A percentile compares a stretch with the other conserved stretches of the same genome.
These are phyloP conservation scores for Aegilops longissima DNA, from an alignment of 176 grass and related monocot genomes.

Conservation along the genomic window DNA sequence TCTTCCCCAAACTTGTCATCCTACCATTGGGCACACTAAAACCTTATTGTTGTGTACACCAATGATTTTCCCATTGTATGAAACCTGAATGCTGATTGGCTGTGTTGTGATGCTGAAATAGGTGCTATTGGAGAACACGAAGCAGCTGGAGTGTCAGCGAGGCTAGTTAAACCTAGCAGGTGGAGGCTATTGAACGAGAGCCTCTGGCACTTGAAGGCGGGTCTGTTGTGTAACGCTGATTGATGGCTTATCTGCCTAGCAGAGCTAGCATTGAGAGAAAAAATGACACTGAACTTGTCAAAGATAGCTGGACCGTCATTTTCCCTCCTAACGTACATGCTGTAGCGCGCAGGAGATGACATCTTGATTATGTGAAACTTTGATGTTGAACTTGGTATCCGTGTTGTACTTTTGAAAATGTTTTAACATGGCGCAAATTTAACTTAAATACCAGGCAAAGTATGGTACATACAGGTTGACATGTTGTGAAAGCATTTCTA, in stretches of 20 bases:
- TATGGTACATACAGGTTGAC: too few species aligned
- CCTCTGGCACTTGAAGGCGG: not conserved
- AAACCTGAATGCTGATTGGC: not conserved
- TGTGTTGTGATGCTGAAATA: conserved; percentile 21
- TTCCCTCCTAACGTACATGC: too few species aligned
- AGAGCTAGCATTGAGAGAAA: not conserved
- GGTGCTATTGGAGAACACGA: conserved; percentile 80
- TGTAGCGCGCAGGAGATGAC: too few species aligned
- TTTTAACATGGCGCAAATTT: too few species aligned
- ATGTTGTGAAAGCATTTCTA: too few species aligned
- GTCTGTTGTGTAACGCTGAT: not conserved
- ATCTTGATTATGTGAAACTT: too few species aligned
- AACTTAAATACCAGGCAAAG: too few species aligned
- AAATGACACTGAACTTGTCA: not conserved
- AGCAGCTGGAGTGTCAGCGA: conserved; percentile 65
- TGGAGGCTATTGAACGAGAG: not conserved
- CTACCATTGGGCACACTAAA: not conserved
- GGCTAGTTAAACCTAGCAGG: conserved; percentile 43
- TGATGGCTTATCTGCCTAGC: not conserved
- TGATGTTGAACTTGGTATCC: too few species aligned
- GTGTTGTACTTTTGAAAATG: too few species aligned
- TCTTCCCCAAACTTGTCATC: too few species aligned
- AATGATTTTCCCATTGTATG: not conserved
- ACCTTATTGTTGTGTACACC: not conserved
- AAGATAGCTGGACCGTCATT: not conserved